phyloP scores from a whole-genome alignment of 768 basidiomycete species.

The Phylloporus rhodoxanthus region DNA sequence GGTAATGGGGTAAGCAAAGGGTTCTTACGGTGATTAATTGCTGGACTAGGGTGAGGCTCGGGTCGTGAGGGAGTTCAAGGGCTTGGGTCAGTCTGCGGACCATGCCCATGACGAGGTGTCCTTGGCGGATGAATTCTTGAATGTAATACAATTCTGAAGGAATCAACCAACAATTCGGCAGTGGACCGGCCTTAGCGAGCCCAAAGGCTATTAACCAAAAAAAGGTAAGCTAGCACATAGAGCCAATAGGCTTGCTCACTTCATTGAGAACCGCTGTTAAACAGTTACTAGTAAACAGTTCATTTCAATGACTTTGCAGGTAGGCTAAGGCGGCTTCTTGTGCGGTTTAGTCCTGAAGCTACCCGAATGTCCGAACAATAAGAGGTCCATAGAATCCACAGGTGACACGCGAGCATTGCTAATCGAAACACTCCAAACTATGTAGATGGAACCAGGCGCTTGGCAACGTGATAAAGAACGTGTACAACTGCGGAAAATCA shows the following conservation, averaged over 20 bases:
- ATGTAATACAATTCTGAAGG: not conserved
- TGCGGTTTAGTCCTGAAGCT: not conserved
- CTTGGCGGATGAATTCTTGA: not conserved
- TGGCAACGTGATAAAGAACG: not conserved
- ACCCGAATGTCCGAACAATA: not conserved
- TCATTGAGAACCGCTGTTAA: no score
- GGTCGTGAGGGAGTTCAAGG: slow-evolving; percentile 51
- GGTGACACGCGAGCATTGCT: not conserved
- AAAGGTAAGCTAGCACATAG: no score
- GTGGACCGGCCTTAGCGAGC: no score
- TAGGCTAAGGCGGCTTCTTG: slow-evolving; percentile 6
- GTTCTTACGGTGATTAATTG: slow-evolving; percentile 51
- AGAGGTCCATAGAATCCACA: not conserved
- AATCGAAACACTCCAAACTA: not conserved
- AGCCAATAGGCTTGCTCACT: no score
- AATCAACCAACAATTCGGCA: no score
- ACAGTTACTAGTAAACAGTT: no score
- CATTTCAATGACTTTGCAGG: no score
- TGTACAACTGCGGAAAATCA: slow-evolving; percentile 6
- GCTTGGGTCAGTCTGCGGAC: slow-evolving; percentile 21
- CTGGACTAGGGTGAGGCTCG: slow-evolving; percentile 48
- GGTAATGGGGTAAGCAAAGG: slow-evolving; percentile 1
- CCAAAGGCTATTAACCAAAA: no score
- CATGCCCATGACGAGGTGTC: slow-evolving; percentile 18
- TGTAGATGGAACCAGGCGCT: no score